A percentile compares a stretch with the other conserved stretches of the same genome.
Evolutionary conservation across 371 early-diverging fungal species (phyloP).

Genomic region (Basidiobolus meristosporus): DNA sequence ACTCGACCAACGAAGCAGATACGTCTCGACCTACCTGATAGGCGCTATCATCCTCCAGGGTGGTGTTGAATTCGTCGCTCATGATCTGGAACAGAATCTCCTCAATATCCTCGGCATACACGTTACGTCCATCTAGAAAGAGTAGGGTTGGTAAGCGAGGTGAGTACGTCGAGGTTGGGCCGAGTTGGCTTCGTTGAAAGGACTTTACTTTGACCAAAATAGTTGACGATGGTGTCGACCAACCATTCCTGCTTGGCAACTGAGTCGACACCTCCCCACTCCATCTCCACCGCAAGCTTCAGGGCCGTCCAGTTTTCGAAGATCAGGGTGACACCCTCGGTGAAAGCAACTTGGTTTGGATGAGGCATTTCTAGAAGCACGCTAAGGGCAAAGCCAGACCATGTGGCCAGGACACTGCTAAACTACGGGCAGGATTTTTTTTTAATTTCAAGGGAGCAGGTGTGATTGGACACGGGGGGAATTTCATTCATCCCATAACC

Average conservation of each 20-base stretch:
- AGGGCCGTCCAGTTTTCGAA: conserved; percentile 57
- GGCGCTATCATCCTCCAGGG: conserved; percentile 39
- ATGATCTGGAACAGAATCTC: conserved; percentile 35
- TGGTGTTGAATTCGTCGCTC: conserved; percentile 40
- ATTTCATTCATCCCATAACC: no score
- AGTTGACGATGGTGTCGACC: conserved; percentile 39
- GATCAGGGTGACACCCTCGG: conserved; percentile 27
- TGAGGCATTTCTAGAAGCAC: conserved; percentile 6
- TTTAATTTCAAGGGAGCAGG: no score
- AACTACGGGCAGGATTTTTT: no score
- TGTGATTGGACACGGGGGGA: no score
- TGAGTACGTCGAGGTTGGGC: conserved; percentile 5
- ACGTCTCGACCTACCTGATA: conserved; percentile 5
- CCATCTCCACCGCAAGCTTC: conserved; percentile 52
- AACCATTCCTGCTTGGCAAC: conserved; percentile 58
- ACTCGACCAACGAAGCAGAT: neutral
- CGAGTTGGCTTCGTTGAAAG: neutral
- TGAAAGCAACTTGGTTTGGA: conserved; percentile 38
- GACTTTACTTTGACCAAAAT: conserved; percentile 37
- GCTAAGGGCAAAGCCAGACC: no score
- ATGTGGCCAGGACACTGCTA: no score
- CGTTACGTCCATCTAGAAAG: conserved; percentile 26
- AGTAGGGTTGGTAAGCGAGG: neutral
- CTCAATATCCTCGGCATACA: conserved; percentile 36
- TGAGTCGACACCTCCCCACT: conserved; percentile 62